A percentile compares a stretch with the other conserved stretches of the same genome.
Evolutionary conservation across 345 rosid species (phyloP).

Genomic region (Gossypium rotundifolium): DNA sequence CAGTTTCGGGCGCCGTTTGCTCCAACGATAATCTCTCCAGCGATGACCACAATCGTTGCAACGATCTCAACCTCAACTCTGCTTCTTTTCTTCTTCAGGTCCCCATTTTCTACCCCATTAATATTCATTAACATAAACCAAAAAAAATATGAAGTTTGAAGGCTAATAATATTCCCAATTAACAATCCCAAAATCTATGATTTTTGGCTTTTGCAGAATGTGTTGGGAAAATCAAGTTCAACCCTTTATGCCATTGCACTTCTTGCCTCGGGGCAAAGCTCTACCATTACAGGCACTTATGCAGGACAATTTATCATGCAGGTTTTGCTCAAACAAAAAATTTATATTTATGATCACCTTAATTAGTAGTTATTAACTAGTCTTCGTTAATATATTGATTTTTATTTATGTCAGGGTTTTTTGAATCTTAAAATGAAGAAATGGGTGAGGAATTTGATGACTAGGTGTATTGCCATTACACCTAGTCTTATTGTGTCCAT

Average conservation of each 20-base stretch:
- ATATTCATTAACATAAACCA: background rate
- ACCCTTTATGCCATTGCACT: constrained; percentile 52
- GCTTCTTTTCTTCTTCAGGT: constrained; percentile 79
- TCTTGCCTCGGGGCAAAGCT: constrained; percentile 69
- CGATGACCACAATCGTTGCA: constrained; percentile 26
- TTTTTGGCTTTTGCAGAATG: constrained; percentile 37
- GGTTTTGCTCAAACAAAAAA: constrained; percentile 16
- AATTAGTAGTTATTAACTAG: too few species aligned
- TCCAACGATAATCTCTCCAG: constrained; percentile 21
- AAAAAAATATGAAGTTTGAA: background rate
- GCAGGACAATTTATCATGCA: constrained; percentile 72
- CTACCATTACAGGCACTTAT: constrained; percentile 61
- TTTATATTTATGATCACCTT: too few species aligned
- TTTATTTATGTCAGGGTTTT: constrained; percentile 39
- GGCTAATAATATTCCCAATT: background rate
- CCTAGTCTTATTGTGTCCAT: constrained; percentile 59
- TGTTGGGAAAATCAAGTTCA: constrained; percentile 54
- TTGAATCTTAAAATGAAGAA: constrained; percentile 50
- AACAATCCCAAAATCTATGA: background rate
- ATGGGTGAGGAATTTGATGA: constrained; percentile 58
- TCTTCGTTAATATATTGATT: too few species aligned
- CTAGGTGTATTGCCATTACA: constrained; percentile 49
- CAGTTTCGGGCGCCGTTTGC: constrained; percentile 59
- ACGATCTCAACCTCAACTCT: constrained; percentile 49
- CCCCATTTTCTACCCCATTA: background rate